Base-by-base conservation (phyloP, 495 filamentous ascomycete species). In the Arthonia radiata region DNA sequence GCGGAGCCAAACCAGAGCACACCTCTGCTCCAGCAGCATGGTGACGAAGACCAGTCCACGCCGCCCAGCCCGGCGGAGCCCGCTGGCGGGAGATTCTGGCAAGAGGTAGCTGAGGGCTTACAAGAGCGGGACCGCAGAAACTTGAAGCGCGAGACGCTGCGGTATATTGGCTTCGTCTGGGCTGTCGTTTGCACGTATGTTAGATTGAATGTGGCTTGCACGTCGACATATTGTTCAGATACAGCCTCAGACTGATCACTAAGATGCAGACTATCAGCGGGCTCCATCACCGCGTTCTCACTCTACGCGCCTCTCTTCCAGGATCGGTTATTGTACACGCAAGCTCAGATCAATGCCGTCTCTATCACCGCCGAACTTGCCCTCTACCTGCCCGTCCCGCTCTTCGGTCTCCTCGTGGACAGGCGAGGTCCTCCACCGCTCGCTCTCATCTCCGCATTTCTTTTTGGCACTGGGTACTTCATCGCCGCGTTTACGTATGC, bases 381-480 rank as follows among this genome's bases (percentile, higher is more conserved):
- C 25, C 69, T 89, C 61, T 97, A 97, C 46, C 59, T 89, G 2
- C 75, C 75, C 6, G 77, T 92, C 1, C 72, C 83, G 3, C 30
- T 89, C n/a, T 69, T 86, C 34, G 86, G 86, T 2, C 86, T 76
- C 44, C 47, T 89, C 15, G 93, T 81, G 49, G 86, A 97, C 46
- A 71, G 81, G 9, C 64, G 72, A 30, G 76, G 75, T 1, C 79
- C 86, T 0, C 61, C 71, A 3, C 63, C 67, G 13, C 56, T 91
- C 24, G 67, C 71, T 2, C 42, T 83, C 15, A 40, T 74, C n/a
- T 61, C 80, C 4, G 69, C 64, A 0, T 26, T 66, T 5, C 43
- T 86, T 9, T 89, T 93, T 35, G 77, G 76, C 0, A 34, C 54
- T 13, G 82, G 82, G 15, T 97, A 97, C 39, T 49, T 73, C 3